Evolutionary conservation across 805 yeast genomes (phyloP).

Genomic region (Candida boleticola): DNA sequence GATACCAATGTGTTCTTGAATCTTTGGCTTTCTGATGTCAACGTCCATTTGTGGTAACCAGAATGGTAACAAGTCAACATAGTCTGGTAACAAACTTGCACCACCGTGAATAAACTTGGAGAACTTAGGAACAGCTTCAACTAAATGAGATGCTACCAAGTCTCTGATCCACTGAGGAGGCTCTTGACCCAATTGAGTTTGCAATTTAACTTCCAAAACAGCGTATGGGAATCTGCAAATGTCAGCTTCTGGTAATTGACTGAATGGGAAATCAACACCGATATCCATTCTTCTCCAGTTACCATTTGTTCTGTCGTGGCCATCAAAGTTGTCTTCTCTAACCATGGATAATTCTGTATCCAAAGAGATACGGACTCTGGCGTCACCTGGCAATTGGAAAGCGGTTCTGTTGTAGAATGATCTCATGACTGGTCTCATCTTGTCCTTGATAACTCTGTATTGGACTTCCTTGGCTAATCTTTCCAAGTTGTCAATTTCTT

Average conservation of each 20-base stretch:
- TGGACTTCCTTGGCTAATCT: slow-evolving; percentile 92
- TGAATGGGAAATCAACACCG: slow-evolving; percentile 95
- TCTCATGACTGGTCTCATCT: slow-evolving; percentile 90
- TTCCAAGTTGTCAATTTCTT: slow-evolving; percentile 90
- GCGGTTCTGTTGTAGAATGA: slow-evolving; percentile 98
- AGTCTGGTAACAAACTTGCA: slow-evolving; percentile 85
- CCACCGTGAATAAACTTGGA: slow-evolving; percentile 97
- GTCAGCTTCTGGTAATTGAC: slow-evolving; percentile 79
- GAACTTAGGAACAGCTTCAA: slow-evolving; percentile 97
- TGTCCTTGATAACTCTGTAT: slow-evolving; percentile 79
- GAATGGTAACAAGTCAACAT: slow-evolving; percentile 83
- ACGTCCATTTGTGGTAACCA: slow-evolving; percentile 98
- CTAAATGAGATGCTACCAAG: slow-evolving; percentile 85
- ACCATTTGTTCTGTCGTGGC: slow-evolving; percentile 79
- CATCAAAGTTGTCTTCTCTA: slow-evolving; percentile 96
- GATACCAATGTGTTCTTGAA: slow-evolving; percentile 56
- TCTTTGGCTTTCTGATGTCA: slow-evolving; percentile 87
- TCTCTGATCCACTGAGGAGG: slow-evolving; percentile 98
- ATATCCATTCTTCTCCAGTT: slow-evolving; percentile 99
- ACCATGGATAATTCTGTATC: slow-evolving; percentile 98
- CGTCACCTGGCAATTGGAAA: slow-evolving; percentile 98
- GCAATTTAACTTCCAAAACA: slow-evolving; percentile 93
- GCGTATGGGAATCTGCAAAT: slow-evolving; percentile 96
- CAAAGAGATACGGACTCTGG: slow-evolving; percentile 95
- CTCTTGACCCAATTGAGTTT: slow-evolving; percentile 97